phyloP scores from a whole-genome alignment of 2,329 filamentous ascomycete genomes.

The Aspergillus neotritici region DNA sequence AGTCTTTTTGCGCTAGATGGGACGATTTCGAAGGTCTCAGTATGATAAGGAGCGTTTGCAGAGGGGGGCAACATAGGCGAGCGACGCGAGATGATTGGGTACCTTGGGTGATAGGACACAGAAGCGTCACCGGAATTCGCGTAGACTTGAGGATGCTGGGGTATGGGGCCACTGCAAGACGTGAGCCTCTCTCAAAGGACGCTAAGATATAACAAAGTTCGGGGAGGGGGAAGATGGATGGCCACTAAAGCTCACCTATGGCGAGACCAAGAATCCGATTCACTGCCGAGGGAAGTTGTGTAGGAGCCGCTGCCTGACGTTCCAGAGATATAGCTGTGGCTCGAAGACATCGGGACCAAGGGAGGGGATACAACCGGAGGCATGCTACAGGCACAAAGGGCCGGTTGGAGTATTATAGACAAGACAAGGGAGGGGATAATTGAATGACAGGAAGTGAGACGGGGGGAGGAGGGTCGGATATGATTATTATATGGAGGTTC shows the following conservation, averaged over 20 bases:
- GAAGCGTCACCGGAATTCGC: conserved; percentile 23
- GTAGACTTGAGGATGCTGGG: conserved; percentile 27
- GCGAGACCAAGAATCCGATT: conserved; percentile 30
- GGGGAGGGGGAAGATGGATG: conserved; percentile 5
- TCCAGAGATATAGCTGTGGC: conserved; percentile 27
- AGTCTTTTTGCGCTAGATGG: conserved; percentile 28
- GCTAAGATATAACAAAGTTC: not conserved
- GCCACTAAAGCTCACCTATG: conserved; percentile 30
- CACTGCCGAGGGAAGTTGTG: conserved; percentile 25
- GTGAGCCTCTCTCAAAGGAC: conserved; percentile 20
- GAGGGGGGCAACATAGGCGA: conserved; percentile 1
- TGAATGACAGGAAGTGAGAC: conserved; percentile 8
- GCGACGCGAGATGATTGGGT: conserved; percentile 12
- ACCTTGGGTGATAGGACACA: conserved; percentile 36
- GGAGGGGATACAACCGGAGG: conserved; percentile 25
- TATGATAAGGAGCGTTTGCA: conserved; percentile 8
- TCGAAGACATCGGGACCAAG: conserved; percentile 27
- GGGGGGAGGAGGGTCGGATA: conserved; percentile 2
- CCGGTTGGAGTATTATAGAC: too few species aligned
- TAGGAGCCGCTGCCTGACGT: conserved; percentile 25
- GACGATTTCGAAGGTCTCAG: conserved; percentile 13
- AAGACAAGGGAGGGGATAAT: conserved; percentile 8
- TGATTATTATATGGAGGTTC: too few species aligned
- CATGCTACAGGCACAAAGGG: conserved; percentile 16
- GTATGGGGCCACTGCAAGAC: conserved; percentile 20